These are phyloP conservation scores for Beauveria medogensis DNA, from an alignment of 2,329 filamentous ascomycete genomes.

Conservation along the genomic window DNA sequence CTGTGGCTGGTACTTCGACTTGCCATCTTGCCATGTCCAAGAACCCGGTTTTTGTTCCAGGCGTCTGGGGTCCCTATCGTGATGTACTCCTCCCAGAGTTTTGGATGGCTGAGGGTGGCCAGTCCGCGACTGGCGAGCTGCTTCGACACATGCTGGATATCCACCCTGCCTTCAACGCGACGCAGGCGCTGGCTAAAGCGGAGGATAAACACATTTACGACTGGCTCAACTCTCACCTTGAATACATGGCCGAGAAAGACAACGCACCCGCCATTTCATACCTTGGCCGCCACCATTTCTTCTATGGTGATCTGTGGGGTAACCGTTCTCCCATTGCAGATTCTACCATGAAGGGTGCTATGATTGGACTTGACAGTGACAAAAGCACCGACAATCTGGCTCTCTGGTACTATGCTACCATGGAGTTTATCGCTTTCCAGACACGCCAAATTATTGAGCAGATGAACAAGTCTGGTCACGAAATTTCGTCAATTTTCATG, in stretches of 20 bases:
- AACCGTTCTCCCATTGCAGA: conserved; percentile 94
- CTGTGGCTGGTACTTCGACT: conserved; percentile 92
- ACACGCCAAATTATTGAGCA: conserved; percentile 90
- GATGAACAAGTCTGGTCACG: conserved; percentile 87
- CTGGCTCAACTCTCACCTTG: conserved; percentile 82
- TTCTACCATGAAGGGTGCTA: conserved; percentile 81
- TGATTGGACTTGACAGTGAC: conserved; percentile 81
- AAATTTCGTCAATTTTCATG: conserved; percentile 94
- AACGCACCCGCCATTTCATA: conserved; percentile 73
- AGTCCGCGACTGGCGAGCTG: conserved; percentile 91
- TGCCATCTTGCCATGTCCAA: conserved; percentile 96
- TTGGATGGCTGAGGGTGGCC: conserved; percentile 97
- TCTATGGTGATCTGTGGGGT: conserved; percentile 96
- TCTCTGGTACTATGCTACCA: conserved; percentile 86
- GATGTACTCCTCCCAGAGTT: conserved; percentile 86
- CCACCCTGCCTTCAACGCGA: conserved; percentile 81
- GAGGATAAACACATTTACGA: conserved; percentile 89
- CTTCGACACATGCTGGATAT: conserved; percentile 92
- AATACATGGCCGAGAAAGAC: conserved; percentile 61
- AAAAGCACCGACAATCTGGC: conserved; percentile 81
- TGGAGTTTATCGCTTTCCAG: conserved; percentile 97
- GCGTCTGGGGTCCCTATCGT: conserved; percentile 95
- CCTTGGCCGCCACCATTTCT: conserved; percentile 90
- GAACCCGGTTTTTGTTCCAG: conserved; percentile 85
- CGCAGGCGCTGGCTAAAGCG: conserved; percentile 68